Percentiles rank a stretch among this genome's conserved stretches.
phyloP scores from a whole-genome alignment of 73 alveolate genomes.

The Tetrahymena elliotti region DNA sequence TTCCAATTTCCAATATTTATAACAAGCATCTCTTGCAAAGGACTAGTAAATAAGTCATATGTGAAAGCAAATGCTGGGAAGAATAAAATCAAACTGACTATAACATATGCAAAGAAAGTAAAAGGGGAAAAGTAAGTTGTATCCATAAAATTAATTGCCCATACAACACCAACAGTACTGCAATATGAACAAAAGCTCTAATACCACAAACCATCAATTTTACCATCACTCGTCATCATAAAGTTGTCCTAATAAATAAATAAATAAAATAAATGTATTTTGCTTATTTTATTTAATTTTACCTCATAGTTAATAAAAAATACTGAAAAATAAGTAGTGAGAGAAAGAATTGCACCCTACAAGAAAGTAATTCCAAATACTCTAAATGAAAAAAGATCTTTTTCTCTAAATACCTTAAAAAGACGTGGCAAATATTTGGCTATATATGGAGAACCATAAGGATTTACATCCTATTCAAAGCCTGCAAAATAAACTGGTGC shows the following conservation, averaged over 20 bases:
- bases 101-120: not conserved
- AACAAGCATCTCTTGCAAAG: not conserved
- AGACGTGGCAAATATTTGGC: not conserved
- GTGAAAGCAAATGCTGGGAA: not conserved
- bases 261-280: no score
- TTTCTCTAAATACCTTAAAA: not conserved
- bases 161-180: not conserved
- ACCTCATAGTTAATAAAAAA: not conserved
- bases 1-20: not conserved
- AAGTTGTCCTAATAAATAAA: not conserved
- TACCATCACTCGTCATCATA: not conserved
- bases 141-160: not conserved
- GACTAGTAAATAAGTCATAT: not conserved
- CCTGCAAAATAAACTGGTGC: constrained; percentile 36
- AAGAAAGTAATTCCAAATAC: not conserved
- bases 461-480: constrained; percentile 19
- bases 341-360: not conserved
- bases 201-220: not conserved
- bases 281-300: not conserved
- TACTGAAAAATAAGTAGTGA: not conserved
- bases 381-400: not conserved
- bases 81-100: not conserved
- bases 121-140: not conserved
- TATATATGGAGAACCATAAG: not conserved
- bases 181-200: not conserved